Base-by-base conservation (phyloP, 352 stramenopile species). In the Aphanomyces astaci region DNA sequence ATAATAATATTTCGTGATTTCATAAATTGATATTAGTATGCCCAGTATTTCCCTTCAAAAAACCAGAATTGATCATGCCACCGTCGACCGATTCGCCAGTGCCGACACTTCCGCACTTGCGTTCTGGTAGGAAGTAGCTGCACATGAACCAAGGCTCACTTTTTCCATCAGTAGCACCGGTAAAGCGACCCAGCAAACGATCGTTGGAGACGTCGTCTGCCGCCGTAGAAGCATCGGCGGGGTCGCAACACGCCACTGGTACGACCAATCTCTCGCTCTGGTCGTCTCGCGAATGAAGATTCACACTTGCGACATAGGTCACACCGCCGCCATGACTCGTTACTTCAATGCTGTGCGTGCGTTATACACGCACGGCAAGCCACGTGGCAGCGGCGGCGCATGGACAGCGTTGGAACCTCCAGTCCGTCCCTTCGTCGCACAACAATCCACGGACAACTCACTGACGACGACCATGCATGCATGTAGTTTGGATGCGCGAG, bases 341-440 rank as follows among this genome's bases (percentile, higher is more conserved):
- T 94, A 89, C 69, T 66, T 94, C 7, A 73, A 77, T 45, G 81
- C 81, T 2, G 78, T 80, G 7, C 74, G 86, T 11, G 75, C 78
- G 22, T 59, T 94, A 27, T 94, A 90, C 51, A 79, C 91, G 36
- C 85, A 87, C 71, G 89, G 86, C 72, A 90, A 89, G 52, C 54
- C 36, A 43, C 36, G 36, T 43, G 36, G 36, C 7, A 43, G 75
- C 11, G 91, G 84, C 48, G 71, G 73, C 49, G 80, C 89, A 36
- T 69, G 75, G 27, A 54, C 9, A 43, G 27, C 51, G 32, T 1
- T 52, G 11, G 32, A 51, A 32, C 9, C 39, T 24, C 19, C 22
- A 25, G 33, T 36, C 27, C 3, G 11, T 60, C 0, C 17, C 36
- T 43, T 1, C 13, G 55, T 28, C 67, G 53, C 22, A 22, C 32